A percentile compares a stretch with the other conserved stretches of the same genome.
phyloP scores from a whole-genome alignment of 2,329 filamentous ascomycete species.

The Diaporthe nobilis region DNA sequence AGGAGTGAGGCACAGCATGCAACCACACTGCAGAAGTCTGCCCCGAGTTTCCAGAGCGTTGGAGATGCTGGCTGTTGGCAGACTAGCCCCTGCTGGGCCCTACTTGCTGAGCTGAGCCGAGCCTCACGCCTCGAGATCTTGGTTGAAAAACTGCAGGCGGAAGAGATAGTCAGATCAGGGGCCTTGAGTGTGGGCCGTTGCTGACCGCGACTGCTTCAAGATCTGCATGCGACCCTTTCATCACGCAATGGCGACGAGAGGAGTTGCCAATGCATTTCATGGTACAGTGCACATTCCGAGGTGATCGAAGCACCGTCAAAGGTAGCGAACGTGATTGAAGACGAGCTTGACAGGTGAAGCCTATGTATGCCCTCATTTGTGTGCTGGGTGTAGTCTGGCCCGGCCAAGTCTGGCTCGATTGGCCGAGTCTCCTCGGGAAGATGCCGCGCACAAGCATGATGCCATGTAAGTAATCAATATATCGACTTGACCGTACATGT shows the following conservation, averaged over 20 bases:
- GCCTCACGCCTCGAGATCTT: slow-evolving; percentile 21
- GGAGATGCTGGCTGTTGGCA: slow-evolving; percentile 12
- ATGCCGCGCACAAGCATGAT: background rate
- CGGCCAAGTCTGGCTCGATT: background rate
- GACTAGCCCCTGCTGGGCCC: background rate
- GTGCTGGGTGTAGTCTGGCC: background rate
- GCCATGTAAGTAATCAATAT: slow-evolving; percentile 27
- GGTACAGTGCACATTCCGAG: background rate
- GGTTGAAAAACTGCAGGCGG: slow-evolving; percentile 8
- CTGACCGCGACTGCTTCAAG: slow-evolving; percentile 31
- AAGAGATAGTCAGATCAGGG: slow-evolving; percentile 10
- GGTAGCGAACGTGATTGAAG: background rate
- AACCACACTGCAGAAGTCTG: slow-evolving; percentile 17
- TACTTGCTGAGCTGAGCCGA: slow-evolving; percentile 3
- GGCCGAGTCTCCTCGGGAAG: slow-evolving; percentile 1
- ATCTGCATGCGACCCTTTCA: slow-evolving; percentile 22
- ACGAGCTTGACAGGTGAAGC: background rate
- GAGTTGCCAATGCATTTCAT: too few species aligned
- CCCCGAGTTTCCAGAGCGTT: slow-evolving; percentile 28
- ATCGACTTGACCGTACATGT: slow-evolving; percentile 13
- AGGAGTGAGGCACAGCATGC: slow-evolving; percentile 33
- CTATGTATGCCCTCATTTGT: background rate
- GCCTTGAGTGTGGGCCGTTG: slow-evolving; percentile 6
- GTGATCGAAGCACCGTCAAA: background rate
- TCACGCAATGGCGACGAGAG: background rate